phyloP scores from a whole-genome alignment of 2,329 filamentous ascomycete genomes.

The Claviceps pazoutovae region DNA sequence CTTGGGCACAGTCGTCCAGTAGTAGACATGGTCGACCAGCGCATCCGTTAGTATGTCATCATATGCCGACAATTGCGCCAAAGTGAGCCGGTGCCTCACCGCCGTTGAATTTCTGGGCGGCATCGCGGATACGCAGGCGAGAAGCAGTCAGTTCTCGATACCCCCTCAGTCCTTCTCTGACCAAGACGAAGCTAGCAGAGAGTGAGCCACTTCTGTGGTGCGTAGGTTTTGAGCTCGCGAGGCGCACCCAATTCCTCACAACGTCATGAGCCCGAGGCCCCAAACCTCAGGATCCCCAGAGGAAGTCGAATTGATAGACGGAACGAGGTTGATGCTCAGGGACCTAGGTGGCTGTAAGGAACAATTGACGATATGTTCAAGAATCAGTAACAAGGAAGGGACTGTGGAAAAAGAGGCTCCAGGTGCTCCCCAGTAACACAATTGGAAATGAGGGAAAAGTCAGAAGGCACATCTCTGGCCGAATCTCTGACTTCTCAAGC shows the following conservation, averaged over 20 bases:
- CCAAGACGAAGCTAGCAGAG: background rate
- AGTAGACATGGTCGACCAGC: conserved; percentile 88
- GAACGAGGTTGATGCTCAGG: too few species aligned
- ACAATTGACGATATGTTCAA: too few species aligned
- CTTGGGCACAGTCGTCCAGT: conserved; percentile 93
- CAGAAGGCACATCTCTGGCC: conserved; percentile 1
- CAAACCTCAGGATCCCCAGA: background rate
- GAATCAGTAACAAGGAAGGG: too few species aligned
- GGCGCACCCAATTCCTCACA: background rate
- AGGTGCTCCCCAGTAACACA: too few species aligned
- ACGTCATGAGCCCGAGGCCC: conserved; percentile 1
- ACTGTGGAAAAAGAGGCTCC: too few species aligned
- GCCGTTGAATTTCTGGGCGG: conserved; percentile 20
- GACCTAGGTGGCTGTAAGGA: too few species aligned
- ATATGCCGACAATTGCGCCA: conserved; percentile 80
- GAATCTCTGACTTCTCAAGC: background rate
- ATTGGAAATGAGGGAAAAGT: too few species aligned
- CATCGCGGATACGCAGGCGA: conserved; percentile 14
- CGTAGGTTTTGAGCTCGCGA: background rate
- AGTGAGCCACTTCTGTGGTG: background rate
- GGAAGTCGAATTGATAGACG: background rate
- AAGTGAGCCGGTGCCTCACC: conserved; percentile 58
- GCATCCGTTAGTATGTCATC: conserved; percentile 94
- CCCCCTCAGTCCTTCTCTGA: background rate
- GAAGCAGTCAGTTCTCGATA: background rate